Percentiles rank a stretch among this genome's conserved stretches.
These are phyloP conservation scores for Metarhizium robertsii DNA, from an alignment of 2,329 filamentous ascomycete species.

Conservation along the genomic window DNA sequence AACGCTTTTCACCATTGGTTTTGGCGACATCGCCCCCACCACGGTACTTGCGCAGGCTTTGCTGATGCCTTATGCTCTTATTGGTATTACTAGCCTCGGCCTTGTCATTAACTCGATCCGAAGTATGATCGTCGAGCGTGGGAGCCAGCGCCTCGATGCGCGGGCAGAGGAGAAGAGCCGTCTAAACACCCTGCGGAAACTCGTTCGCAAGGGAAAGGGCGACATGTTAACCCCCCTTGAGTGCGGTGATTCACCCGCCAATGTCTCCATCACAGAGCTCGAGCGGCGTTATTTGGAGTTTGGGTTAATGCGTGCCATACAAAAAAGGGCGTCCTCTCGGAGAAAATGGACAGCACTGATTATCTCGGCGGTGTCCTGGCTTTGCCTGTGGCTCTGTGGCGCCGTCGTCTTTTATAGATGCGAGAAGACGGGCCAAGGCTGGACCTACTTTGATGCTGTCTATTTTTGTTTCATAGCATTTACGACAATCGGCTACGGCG, in stretches of 20 bases:
- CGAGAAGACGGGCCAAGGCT: conserved; percentile 44
- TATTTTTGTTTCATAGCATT: conserved; percentile 83
- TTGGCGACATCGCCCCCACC: conserved; percentile 41
- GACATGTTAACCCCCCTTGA: conserved; percentile 40
- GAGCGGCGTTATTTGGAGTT: conserved; percentile 63
- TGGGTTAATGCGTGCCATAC: conserved; percentile 72
- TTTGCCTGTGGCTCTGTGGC: conserved; percentile 70
- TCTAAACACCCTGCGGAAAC: conserved; percentile 33
- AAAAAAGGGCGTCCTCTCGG: conserved; percentile 52
- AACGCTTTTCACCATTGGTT: conserved; percentile 55
- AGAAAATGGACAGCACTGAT: conserved; percentile 67
- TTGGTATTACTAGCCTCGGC: conserved; percentile 78
- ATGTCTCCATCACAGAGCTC: conserved; percentile 29
- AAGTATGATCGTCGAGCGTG: conserved; percentile 51
- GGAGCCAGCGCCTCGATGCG: conserved; percentile 42
- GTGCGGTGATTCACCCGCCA: neutral
- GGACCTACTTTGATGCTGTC: conserved; percentile 71
- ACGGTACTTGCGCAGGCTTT: conserved; percentile 56
- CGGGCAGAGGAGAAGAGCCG: conserved; percentile 53
- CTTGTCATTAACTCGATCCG: conserved; percentile 74
- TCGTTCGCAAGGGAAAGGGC: conserved; percentile 26
- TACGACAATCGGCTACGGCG: conserved; percentile 81
- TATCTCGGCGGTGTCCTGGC: conserved; percentile 59
- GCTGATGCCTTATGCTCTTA: conserved; percentile 72
- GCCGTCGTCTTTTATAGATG: conserved; percentile 59